Percentiles rank a stretch among this genome's conserved stretches.
Evolutionary conservation across 169 alveolate species (phyloP).

Genomic region (Cryptosporidium andersoni): DNA sequence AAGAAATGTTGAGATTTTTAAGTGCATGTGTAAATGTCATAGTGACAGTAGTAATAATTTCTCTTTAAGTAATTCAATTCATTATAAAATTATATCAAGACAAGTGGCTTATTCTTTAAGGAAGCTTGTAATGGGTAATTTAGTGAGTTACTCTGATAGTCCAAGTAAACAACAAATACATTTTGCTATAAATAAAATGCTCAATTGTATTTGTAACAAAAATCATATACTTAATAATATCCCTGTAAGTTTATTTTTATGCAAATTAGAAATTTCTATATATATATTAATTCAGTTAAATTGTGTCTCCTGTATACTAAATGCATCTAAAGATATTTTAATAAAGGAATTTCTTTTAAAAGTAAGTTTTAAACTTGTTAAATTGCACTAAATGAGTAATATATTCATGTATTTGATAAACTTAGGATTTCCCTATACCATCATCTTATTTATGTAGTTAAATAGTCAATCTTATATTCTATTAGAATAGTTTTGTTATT

Average conservation of each 20-base stretch:
- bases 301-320: slow-evolving; percentile 30
- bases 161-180: not conserved
- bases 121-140: too few relatives aligned
- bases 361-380: slow-evolving; percentile 10
- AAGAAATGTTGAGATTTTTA: too few relatives aligned
- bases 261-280: not conserved
- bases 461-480: not conserved
- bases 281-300: not conserved
- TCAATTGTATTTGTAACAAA: slow-evolving; percentile 18
- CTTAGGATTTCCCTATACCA: slow-evolving; percentile 34
- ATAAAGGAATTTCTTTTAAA: slow-evolving; percentile 27
- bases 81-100: too few relatives aligned
- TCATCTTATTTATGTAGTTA: slow-evolving; percentile 24
- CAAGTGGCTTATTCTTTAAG: too few relatives aligned
- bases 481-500: too few relatives aligned
- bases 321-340: slow-evolving; percentile 4
- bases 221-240: not conserved
- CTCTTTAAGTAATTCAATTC: too few relatives aligned
- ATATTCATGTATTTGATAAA: not conserved
- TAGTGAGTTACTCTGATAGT: too few relatives aligned
- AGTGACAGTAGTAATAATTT: too few relatives aligned
- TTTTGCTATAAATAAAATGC: not conserved
- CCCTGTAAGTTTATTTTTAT: slow-evolving; percentile 30
- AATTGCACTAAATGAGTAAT: not conserved
- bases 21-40: too few relatives aligned